A percentile compares a stretch with the other conserved stretches of the same genome.
phyloP scores from a whole-genome alignment of 805 yeast species.

The Candida tammaniensis region DNA sequence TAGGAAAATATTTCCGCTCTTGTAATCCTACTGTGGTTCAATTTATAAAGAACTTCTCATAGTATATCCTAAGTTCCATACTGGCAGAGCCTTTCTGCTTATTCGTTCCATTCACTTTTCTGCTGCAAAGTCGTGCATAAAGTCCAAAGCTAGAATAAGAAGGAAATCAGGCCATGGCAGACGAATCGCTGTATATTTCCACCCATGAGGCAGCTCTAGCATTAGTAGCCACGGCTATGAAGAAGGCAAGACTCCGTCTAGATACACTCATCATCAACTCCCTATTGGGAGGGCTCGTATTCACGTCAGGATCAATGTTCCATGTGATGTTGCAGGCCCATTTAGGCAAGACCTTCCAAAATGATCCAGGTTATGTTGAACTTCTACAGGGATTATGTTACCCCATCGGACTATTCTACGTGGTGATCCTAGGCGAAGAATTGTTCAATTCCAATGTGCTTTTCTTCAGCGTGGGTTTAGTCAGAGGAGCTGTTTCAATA shows the following conservation, averaged over 20 bases:
- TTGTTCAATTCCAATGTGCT: slow-evolving; percentile 72
- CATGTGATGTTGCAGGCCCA: slow-evolving; percentile 54
- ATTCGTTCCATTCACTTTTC: too few species aligned
- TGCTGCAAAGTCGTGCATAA: too few species aligned
- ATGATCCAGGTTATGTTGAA: slow-evolving; percentile 51
- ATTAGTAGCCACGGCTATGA: slow-evolving; percentile 82
- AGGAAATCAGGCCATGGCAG: slow-evolving; percentile 10
- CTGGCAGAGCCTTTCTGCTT: too few species aligned
- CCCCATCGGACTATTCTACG: slow-evolving; percentile 73
- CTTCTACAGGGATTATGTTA: slow-evolving; percentile 60
- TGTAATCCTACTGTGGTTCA: too few species aligned
- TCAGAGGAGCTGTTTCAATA: slow-evolving; percentile 67
- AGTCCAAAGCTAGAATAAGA: neutral
- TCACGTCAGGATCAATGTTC: slow-evolving; percentile 73
- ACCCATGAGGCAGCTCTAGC: slow-evolving; percentile 84
- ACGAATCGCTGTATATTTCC: slow-evolving; percentile 47
- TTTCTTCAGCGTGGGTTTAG: slow-evolving; percentile 65
- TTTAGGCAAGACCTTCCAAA: slow-evolving; percentile 38
- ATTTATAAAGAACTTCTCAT: too few species aligned
- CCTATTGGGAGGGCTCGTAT: slow-evolving; percentile 65
- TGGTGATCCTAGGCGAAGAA: slow-evolving; percentile 72
- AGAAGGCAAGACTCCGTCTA: slow-evolving; percentile 65
- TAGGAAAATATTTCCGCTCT: too few species aligned
- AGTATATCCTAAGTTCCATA: too few species aligned
- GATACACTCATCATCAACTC: slow-evolving; percentile 63